Percentiles rank a stretch among this genome's conserved stretches.
Conservation (phyloP, 2,329 filamentous ascomycete genomes). For the Blastomyces percursus region DNA sequence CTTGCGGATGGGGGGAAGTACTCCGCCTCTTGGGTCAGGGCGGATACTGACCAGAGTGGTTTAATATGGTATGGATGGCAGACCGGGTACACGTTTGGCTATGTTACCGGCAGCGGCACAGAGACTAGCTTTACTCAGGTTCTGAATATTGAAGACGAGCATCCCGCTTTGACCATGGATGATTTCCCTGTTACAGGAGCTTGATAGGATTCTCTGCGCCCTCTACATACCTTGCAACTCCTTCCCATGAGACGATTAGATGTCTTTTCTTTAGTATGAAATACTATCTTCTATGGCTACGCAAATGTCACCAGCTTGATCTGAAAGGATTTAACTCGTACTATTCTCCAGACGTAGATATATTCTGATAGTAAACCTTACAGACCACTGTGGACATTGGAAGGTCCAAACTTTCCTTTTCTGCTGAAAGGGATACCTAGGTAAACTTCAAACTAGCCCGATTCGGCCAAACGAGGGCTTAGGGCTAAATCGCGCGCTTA, state of each 20-base stretch:
- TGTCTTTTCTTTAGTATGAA: too few relatives aligned
- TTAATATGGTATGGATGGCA: slow-evolving; percentile 13
- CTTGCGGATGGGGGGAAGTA: slow-evolving; percentile 8
- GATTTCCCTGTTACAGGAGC: slow-evolving; percentile 8
- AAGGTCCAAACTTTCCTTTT: too few relatives aligned
- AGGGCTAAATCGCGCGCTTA: slow-evolving; percentile 22
- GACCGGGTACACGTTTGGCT: slow-evolving; percentile 12
- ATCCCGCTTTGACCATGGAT: slow-evolving; percentile 7
- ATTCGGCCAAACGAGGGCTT: slow-evolving; percentile 24
- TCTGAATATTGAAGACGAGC: slow-evolving; percentile 4
- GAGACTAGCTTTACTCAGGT: slow-evolving; percentile 10
- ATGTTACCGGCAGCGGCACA: slow-evolving; percentile 3
- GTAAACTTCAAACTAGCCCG: slow-evolving; percentile 9
- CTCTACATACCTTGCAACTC: background rate
- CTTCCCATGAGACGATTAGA: too few relatives aligned
- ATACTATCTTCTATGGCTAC: background rate
- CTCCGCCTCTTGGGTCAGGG: slow-evolving; percentile 10
- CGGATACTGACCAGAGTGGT: slow-evolving; percentile 5
- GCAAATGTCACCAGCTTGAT: background rate
- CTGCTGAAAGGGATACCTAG: background rate
- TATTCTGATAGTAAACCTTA: too few relatives aligned
- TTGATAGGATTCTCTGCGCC: background rate
- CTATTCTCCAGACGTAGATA: background rate
- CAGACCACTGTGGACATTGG: too few relatives aligned
- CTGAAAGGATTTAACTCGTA: background rate